Evolutionary conservation across 2,329 filamentous ascomycete species (phyloP).

Genomic region (Fusarium sp.): DNA sequence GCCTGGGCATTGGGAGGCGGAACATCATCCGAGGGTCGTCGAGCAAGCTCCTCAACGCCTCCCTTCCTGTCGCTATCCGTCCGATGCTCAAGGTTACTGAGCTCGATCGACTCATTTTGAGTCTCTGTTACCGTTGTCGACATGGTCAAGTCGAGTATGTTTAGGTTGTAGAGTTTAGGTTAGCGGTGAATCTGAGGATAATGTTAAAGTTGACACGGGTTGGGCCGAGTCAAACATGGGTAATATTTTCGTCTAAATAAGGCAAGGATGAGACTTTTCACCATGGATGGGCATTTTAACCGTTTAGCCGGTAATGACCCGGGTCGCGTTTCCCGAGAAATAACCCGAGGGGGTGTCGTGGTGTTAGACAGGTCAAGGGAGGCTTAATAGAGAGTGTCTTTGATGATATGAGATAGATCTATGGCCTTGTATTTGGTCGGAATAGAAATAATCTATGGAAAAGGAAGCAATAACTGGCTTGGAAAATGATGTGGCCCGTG

Average conservation of each 20-base stretch:
- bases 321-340: not conserved
- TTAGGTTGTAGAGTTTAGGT: not conserved
- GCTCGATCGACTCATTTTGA: constrained; percentile 17
- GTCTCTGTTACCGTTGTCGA: constrained; percentile 24
- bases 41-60: not conserved
- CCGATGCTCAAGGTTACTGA: constrained; percentile 3
- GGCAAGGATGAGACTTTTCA: not conserved
- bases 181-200: not conserved
- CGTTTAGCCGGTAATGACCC: not conserved
- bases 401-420: not conserved
- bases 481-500: not conserved
- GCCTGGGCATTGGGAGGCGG: constrained; percentile 43
- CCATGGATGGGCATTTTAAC: not conserved
- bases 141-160: too few relatives aligned
- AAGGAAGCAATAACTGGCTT: not conserved
- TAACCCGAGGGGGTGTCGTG: not conserved
- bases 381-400: not conserved
- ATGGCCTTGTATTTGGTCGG: not conserved
- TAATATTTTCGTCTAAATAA: not conserved
- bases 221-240: not conserved
- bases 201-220: not conserved
- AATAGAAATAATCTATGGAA: not conserved
- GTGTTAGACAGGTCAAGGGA: not conserved
- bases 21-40: constrained; percentile 7
- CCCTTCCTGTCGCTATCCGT: constrained; percentile 2